Evolutionary conservation across 1,284 basidiomycete genomes (phyloP).

Genomic region (Boletus semigastroideus): DNA sequence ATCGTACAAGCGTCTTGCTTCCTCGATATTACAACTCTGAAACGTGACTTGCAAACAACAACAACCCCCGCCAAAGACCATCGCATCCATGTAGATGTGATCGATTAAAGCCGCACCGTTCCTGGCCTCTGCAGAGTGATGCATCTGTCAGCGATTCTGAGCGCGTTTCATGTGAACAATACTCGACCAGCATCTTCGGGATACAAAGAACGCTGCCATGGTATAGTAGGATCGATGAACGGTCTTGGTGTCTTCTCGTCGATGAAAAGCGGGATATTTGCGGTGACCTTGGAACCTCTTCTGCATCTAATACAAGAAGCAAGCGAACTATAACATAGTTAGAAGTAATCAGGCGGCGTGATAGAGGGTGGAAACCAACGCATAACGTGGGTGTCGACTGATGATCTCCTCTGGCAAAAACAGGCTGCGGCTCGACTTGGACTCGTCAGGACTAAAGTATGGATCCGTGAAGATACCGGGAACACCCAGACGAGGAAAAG

Average conservation of each 20-base stretch:
- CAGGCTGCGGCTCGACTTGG: slow-evolving; percentile 84
- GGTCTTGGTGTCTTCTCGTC: slow-evolving; percentile 87
- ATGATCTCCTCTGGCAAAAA: slow-evolving; percentile 97
- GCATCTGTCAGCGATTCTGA: slow-evolving; percentile 12
- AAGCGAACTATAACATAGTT: slow-evolving; percentile 64
- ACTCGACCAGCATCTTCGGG: slow-evolving; percentile 73
- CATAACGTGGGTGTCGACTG: slow-evolving; percentile 96
- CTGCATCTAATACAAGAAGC: slow-evolving; percentile 93
- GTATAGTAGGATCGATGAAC: slow-evolving; percentile 89
- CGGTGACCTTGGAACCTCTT: slow-evolving; percentile 91
- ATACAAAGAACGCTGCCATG: slow-evolving; percentile 78
- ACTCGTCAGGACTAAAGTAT: slow-evolving; percentile 69
- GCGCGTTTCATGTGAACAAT: not conserved
- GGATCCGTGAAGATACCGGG: slow-evolving; percentile 93
- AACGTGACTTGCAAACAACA: slow-evolving; percentile 98
- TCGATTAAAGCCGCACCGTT: slow-evolving; percentile 82
- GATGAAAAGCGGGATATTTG: slow-evolving; percentile 92
- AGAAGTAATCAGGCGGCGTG: slow-evolving; percentile 5
- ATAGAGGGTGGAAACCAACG: slow-evolving; percentile 54
- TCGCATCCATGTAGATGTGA: slow-evolving; percentile 98
- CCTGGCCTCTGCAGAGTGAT: slow-evolving; percentile 65
- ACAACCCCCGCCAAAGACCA: slow-evolving; percentile 99
- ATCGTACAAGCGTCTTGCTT: slow-evolving; percentile 93
- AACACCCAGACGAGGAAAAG: slow-evolving; percentile 92
- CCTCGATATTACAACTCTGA: slow-evolving; percentile 91